Evolutionary conservation across 306 rosid species (phyloP).

Genomic region (Medicago ruthenica): DNA sequence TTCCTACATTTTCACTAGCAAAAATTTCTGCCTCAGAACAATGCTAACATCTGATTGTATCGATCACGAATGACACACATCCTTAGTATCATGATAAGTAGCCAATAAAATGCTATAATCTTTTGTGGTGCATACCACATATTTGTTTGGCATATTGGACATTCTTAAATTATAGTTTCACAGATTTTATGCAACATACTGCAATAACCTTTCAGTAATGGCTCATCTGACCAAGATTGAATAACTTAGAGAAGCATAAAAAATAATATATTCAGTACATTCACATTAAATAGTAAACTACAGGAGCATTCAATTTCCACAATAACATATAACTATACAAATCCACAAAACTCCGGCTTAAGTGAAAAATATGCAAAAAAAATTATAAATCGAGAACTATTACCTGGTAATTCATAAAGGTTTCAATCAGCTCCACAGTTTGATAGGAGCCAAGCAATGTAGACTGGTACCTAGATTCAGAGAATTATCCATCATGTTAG

Average conservation of each 20-base stretch:
- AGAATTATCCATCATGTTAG: constrained; percentile 14
- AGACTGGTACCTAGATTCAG: constrained; percentile 84
- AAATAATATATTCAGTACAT: background rate
- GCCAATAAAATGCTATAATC: constrained; percentile 7
- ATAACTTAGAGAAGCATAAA: constrained; percentile 4
- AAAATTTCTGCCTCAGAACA: constrained; percentile 9
- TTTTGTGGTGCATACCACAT: background rate
- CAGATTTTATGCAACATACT: background rate
- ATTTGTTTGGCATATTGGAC: constrained; percentile 1
- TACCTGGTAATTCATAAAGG: constrained; percentile 99
- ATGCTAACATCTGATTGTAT: constrained; percentile 3
- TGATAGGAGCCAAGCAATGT: constrained; percentile 93
- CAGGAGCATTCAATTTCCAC: constrained; percentile 15
- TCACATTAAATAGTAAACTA: constrained; percentile 22
- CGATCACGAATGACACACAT: constrained; percentile 9
- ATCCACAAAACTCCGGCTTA: constrained; percentile 10
- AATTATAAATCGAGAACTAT: background rate
- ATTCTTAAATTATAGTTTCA: constrained; percentile 24
- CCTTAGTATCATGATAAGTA: constrained; percentile 2
- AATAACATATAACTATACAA: constrained; percentile 15
- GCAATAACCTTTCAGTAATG: background rate
- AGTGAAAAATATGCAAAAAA: constrained; percentile 5
- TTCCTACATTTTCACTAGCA: constrained; percentile 14
- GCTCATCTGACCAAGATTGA: background rate
- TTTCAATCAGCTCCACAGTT: constrained; percentile 90